Evolutionary conservation across 495 filamentous ascomycete species (phyloP), one percentile per base, ranked within the genome.

Genomic region (Daldinia vernicosa): DNA sequence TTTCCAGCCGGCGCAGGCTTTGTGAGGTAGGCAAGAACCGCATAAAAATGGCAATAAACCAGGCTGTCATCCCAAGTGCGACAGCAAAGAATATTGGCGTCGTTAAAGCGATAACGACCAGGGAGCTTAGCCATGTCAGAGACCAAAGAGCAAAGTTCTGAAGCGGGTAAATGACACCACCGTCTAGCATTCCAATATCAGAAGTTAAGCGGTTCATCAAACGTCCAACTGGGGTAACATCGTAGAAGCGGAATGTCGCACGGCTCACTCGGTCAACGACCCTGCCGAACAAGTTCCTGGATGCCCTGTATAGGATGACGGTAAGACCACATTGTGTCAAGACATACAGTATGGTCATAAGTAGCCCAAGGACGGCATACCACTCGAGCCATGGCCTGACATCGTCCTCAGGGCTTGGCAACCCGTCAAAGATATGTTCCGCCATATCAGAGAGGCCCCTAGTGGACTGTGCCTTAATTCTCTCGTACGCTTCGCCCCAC

Each of bases 141-240:
- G 83, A 80, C 51, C 85, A 82, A 73, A 88, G 91, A 1, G 87
- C 87, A 22, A 93, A 87, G 4, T 80, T 76, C 63, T 90, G 86
- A 66, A 95, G 89, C 67, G 91, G 88, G 22, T 81, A 75, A 61
- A 89, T 90, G 72, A 95, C 92, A 56, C 90, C 89, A 0, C 92
- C 92, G 76, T 97, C 93, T 8, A 95, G 81, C 15, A 90, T 92
- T 12, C 90, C 90, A 78, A 95, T 95, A 74, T 97, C 93, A 3
- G 90, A 91, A 0, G 92, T 95, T 60, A 97, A 80, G 17, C 93
- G 86, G 76, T 97, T 97, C 92, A 95, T 94, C 70, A 97, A 80
- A 24, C 92, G 86, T 0, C 93, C 92, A 19, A 94, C 87, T 0
- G 93, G 93, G 3, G 92, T 96, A 5, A 93, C 87, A 77, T 96